Evolutionary conservation across 768 basidiomycete genomes (phyloP).

Genomic region (Leccinum truebloodii): DNA sequence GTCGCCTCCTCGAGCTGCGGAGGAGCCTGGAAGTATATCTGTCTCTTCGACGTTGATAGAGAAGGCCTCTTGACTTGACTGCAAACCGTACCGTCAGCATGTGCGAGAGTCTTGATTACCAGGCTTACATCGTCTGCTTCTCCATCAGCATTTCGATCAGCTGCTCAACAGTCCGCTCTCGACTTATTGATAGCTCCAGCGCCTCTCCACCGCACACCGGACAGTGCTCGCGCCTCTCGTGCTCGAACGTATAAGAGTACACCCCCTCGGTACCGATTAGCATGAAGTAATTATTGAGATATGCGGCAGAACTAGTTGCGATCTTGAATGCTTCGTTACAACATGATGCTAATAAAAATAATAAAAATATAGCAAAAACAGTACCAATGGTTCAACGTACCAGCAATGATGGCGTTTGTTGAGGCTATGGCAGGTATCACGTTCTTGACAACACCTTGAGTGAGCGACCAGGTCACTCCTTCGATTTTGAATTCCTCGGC

Average conservation of each 20-base stretch:
- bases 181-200: slow-evolving; percentile 67
- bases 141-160: slow-evolving; percentile 87
- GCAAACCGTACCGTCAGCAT: slow-evolving; percentile 7
- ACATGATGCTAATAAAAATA: slow-evolving; percentile 68
- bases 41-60: slow-evolving; percentile 69
- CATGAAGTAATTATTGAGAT: slow-evolving; percentile 98
- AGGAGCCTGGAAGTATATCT: slow-evolving; percentile 92
- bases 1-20: slow-evolving; percentile 88
- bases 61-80: slow-evolving; percentile 99
- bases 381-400: slow-evolving; percentile 40
- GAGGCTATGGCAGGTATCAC: slow-evolving; percentile 99
- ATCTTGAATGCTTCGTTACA: slow-evolving; percentile 99
- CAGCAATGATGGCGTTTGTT: slow-evolving; percentile 97
- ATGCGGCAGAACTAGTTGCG: slow-evolving; percentile 92
- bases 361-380: neutral
- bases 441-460: slow-evolving; percentile 99
- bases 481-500: slow-evolving; percentile 96
- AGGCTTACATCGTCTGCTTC: slow-evolving; percentile 83
- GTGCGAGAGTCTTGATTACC: neutral
- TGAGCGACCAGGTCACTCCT: slow-evolving; percentile 96
- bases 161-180: slow-evolving; percentile 78
- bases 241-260: slow-evolving; percentile 97
- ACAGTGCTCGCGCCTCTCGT: slow-evolving; percentile 90
- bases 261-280: slow-evolving; percentile 95
- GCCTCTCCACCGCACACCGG: slow-evolving; percentile 96